These are phyloP conservation scores for Ceratocystis huliohia DNA, from an alignment of 2,329 filamentous ascomycete genomes.

Conservation along the genomic window DNA sequence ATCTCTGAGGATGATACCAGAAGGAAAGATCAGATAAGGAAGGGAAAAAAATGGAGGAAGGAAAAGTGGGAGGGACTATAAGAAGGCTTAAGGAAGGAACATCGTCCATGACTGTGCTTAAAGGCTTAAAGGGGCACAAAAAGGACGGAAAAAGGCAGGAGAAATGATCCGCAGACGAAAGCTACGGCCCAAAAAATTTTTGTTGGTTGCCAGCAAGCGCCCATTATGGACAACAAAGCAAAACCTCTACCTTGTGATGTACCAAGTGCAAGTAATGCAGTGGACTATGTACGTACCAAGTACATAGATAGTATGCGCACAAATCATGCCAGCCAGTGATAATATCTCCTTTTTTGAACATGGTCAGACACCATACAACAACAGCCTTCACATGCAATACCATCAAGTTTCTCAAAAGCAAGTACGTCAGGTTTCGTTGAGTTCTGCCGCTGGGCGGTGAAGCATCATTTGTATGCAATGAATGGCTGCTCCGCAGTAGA, in stretches of 20 bases:
- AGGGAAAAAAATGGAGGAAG: constrained; percentile 13
- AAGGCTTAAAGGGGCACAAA: too few relatives aligned
- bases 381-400: not conserved
- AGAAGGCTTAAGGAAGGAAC: not conserved
- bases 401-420: not conserved
- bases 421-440: constrained; percentile 13
- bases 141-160: constrained; percentile 4
- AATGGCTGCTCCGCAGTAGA: not conserved
- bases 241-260: not conserved
- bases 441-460: constrained; percentile 20
- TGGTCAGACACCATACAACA: not conserved
- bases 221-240: constrained; percentile 7
- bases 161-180: not conserved
- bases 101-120: not conserved
- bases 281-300: not conserved
- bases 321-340: not conserved
- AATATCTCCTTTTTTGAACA: not conserved
- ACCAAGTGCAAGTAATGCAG: not conserved
- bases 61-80: not conserved
- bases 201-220: constrained; percentile 8
- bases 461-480: not conserved
- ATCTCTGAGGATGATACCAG: not conserved
- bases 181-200: not conserved
- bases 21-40: constrained; percentile 7
- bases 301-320: too few relatives aligned